phyloP scores from a whole-genome alignment of 805 yeast species.

The Nakazawaea ishiwadae region DNA sequence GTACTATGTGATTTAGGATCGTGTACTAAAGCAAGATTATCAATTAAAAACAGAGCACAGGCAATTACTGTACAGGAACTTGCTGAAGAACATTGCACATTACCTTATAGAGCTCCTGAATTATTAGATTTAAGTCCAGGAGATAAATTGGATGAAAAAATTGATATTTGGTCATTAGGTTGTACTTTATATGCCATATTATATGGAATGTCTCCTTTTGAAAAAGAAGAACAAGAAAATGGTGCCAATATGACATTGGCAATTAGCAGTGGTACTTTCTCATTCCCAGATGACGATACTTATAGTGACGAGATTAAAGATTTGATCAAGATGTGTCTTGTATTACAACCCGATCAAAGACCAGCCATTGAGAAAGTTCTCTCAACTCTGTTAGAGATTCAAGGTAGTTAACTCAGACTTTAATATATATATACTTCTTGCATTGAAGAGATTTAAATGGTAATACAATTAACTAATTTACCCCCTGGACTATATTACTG shows the following conservation, averaged over 20 bases:
- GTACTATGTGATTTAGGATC: conserved; percentile 85
- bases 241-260: conserved; percentile 84
- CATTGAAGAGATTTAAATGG: no score
- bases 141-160: conserved; percentile 59
- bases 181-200: conserved; percentile 74
- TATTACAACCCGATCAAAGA: conserved; percentile 54
- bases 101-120: conserved; percentile 90
- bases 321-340: conserved; percentile 57
- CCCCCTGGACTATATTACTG: no score
- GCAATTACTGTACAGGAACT: conserved; percentile 75
- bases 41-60: conserved; percentile 55
- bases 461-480: no score
- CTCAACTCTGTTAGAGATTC: conserved; percentile 40
- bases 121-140: conserved; percentile 71
- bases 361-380: conserved; percentile 62
- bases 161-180: conserved; percentile 92
- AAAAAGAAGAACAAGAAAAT: conserved; percentile 68
- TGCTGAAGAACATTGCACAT: conserved; percentile 80
- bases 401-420: conserved; percentile 13
- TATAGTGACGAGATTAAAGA: conserved; percentile 55
- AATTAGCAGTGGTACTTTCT: conserved; percentile 60
- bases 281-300: conserved; percentile 45
- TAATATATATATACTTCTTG: no score
- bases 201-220: conserved; percentile 84
- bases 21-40: conserved; percentile 56